phyloP scores from a whole-genome alignment of 2,329 filamentous ascomycete genomes.

The Phialophora chinensis region DNA sequence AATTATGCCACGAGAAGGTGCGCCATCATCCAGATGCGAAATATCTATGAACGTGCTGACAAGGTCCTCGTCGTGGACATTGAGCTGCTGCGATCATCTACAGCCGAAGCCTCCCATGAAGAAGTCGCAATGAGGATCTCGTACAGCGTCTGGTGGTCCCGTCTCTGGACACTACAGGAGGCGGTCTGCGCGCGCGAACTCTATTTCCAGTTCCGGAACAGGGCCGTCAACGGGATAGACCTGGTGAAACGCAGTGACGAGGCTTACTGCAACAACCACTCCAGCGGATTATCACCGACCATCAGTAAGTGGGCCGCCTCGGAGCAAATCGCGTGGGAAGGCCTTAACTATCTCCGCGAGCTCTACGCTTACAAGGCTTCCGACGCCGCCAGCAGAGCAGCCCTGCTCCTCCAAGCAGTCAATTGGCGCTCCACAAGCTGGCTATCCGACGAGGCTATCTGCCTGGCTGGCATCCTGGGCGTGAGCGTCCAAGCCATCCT shows the following conservation, averaged over 20 bases:
- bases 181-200: slow-evolving; percentile 3
- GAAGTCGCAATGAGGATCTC: slow-evolving; percentile 13
- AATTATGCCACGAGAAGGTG: background rate
- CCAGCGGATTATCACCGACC: background rate
- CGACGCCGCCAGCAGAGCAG: background rate
- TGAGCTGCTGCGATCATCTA: slow-evolving; percentile 2
- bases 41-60: background rate
- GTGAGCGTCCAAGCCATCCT: background rate
- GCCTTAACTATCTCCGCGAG: slow-evolving; percentile 10
- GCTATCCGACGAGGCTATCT: slow-evolving; percentile 8
- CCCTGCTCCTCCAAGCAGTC: slow-evolving; percentile 7
- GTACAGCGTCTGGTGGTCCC: slow-evolving; percentile 10
- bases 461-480: slow-evolving; percentile 4
- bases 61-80: slow-evolving; percentile 10
- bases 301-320: background rate
- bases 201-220: slow-evolving; percentile 5
- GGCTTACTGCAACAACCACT: background rate
- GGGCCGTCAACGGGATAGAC: background rate
- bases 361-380: slow-evolving; percentile 8
- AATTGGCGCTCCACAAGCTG: slow-evolving; percentile 8
- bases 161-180: slow-evolving; percentile 9
- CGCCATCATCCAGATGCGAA: slow-evolving; percentile 6
- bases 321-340: background rate
- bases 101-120: background rate
- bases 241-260: slow-evolving; percentile 6